Evolutionary conservation across 2,329 filamentous ascomycete species (phyloP).

Genomic region (Colletotrichum liriopes): DNA sequence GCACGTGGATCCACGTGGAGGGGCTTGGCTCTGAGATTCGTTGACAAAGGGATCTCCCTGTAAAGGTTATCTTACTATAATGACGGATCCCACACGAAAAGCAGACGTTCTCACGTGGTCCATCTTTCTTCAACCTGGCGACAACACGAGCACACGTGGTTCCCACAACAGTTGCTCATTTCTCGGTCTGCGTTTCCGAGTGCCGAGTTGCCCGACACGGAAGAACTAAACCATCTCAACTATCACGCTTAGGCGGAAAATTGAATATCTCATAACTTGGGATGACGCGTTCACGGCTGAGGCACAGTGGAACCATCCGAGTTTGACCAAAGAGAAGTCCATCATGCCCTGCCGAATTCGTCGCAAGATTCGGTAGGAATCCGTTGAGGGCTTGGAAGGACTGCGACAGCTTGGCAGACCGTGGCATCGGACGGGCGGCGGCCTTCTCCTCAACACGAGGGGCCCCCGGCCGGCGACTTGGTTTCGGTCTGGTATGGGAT

Average conservation of each 20-base stretch:
- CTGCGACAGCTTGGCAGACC: not conserved
- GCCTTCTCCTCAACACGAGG: conserved; percentile 1
- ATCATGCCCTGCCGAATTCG: not conserved
- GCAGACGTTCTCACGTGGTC: not conserved
- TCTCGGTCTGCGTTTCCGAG: not conserved
- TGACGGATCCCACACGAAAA: not conserved
- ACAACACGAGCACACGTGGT: not conserved
- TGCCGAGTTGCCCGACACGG: conserved; percentile 1
- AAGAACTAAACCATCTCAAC: not conserved
- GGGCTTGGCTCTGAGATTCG: conserved; percentile 18
- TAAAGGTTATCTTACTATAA: not conserved
- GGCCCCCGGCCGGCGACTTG: conserved; percentile 1
- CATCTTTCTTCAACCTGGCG: not conserved
- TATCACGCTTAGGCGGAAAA: not conserved
- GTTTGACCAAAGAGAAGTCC: not conserved
- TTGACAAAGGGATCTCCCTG: not conserved
- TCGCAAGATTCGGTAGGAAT: not conserved
- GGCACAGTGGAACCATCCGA: not conserved
- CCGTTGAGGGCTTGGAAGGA: not conserved
- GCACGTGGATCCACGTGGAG: conserved; percentile 36
- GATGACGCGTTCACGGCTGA: not conserved
- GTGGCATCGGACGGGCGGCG: not conserved
- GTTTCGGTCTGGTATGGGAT: not conserved
- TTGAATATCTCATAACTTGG: not conserved
- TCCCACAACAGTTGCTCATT: not conserved